Conservation (phyloP, 75 land plant genomes). For the Adiantum capillusveneris region DNA sequence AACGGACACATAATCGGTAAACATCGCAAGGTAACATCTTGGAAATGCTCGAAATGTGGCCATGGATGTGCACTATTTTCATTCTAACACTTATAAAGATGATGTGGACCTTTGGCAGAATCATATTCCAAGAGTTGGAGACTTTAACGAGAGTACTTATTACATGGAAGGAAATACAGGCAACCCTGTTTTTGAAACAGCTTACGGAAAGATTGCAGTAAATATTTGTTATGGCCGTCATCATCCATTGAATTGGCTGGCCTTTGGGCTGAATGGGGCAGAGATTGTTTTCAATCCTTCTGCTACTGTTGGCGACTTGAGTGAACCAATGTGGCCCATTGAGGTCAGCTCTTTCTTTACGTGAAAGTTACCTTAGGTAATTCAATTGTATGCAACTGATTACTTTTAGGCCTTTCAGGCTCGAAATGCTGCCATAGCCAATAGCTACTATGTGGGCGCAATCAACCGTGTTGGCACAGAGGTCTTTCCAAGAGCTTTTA, state of each 20-base stretch:
- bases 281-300: conserved; percentile 99
- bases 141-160: conserved; percentile 98
- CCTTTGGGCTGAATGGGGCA: conserved; percentile 98
- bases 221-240: conserved; percentile 99
- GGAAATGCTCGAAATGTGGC: too few relatives aligned
- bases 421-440: conserved; percentile 97
- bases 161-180: conserved; percentile 99
- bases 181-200: conserved; percentile 96
- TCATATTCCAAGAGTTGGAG: conserved; percentile 97
- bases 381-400: background rate
- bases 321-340: conserved; percentile 99
- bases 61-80: too few relatives aligned
- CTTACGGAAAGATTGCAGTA: conserved; percentile 82
- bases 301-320: conserved; percentile 96
- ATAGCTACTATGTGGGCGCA: conserved; percentile 85
- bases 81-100: too few relatives aligned
- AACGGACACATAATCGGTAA: conserved; percentile 94
- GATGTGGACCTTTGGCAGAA: conserved; percentile 51
- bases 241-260: conserved; percentile 95
- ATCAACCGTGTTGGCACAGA: conserved; percentile 97
- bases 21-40: conserved; percentile 89
- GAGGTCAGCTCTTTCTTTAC: conserved; percentile 52
- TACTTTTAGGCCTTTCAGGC: conserved; percentile 45
- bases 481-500: conserved; percentile 81
- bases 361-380: too few relatives aligned